Evolutionary conservation across 75 land plant species (phyloP), one percentile per base, ranked within the genome.

Genomic region (Isoetes taiwanensis): DNA sequence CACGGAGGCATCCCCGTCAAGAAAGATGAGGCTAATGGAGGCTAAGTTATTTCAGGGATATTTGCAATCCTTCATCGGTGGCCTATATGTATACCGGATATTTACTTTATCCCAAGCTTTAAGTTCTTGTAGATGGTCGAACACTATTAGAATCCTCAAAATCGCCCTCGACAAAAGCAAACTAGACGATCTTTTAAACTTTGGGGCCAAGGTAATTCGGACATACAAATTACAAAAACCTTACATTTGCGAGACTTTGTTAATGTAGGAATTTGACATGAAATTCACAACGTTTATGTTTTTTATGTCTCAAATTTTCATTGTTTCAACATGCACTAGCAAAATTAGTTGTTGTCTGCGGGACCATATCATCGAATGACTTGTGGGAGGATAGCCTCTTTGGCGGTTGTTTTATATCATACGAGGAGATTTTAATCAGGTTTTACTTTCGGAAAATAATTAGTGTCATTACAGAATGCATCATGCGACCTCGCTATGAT

Each of bases 61-160:
- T n/a, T n/a, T n/a, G n/a, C n/a, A n/a, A n/a, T n/a, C n/a, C n/a
- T n/a, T n/a, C n/a, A n/a, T n/a, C n/a, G n/a, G n/a, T n/a, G n/a
- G n/a, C n/a, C n/a, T n/a, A n/a, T n/a, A n/a, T n/a, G n/a, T n/a
- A n/a, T n/a, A n/a, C n/a, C n/a, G n/a, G n/a, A n/a, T n/a, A n/a
- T n/a, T n/a, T n/a, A n/a, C n/a, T n/a, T n/a, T n/a, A n/a, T n/a
- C n/a, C n/a, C n/a, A n/a, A n/a, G n/a, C n/a, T n/a, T n/a, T n/a
- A n/a, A n/a, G n/a, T n/a, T n/a, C n/a, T n/a, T n/a, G 50, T 23
- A 4, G 50, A 46, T n/a, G 50, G 50, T 19, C 50, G 50, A n/a
- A 46, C 50, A 46, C 16, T 46, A n/a, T 16, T 46, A 46, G 50
- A 46, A 23, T 46, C 50, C 12, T 46, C 50, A 46, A 46, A 46